Base-by-base conservation (phyloP, 352 stramenopile genomes). In the Phytophthora chlamydospora region DNA sequence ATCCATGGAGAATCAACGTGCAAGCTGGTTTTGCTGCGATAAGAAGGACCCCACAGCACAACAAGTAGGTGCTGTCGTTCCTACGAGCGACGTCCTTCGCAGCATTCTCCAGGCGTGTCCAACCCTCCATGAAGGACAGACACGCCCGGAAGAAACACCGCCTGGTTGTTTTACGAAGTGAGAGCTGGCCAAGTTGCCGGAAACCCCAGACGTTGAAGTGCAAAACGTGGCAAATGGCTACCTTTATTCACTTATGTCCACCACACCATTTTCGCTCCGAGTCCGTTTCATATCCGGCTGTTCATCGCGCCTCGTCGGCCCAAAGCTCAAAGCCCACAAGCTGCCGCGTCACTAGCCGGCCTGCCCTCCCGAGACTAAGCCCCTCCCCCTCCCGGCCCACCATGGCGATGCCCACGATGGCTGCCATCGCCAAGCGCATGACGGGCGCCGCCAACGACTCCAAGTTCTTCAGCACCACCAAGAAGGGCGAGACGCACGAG, bases 391-490 rank as follows among this genome's bases (percentile, higher is more conserved):
- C 19, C 14, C 5, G 12, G 29, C 19, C 45, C n/a, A 34, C 42
- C 54, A 92, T 93, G 84, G 81, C 84, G 63, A 93, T 95, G 86
- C 83, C 86, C 14, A 91, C 86, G 65, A 95, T 95, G 86, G 83
- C 83, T 31, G 86, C 85, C 62, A 87, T 95, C 54, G 86, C 86
- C 64, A 95, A 95, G 80, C 83, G 84, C 72, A 95, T 95, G 75
- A 84, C 83, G 3, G 86, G 86, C 59, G 92, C 90, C 40, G 92
- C 95, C 21, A 98, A 97, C 61, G 97, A 99, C 80, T 97, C 89
- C 71, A 97, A 98, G 58, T 99, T 99, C 85, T 99, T 99, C 74
- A 99, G 95, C 59, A 99, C 97, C 35, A 98, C 97, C 34, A 99
- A 99, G 80, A 99, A 99, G 83, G 97, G 82, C 78, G 95, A 98